phyloP scores from a whole-genome alignment of 352 stramenopile genomes.

The Globisporangium spiculum region DNA sequence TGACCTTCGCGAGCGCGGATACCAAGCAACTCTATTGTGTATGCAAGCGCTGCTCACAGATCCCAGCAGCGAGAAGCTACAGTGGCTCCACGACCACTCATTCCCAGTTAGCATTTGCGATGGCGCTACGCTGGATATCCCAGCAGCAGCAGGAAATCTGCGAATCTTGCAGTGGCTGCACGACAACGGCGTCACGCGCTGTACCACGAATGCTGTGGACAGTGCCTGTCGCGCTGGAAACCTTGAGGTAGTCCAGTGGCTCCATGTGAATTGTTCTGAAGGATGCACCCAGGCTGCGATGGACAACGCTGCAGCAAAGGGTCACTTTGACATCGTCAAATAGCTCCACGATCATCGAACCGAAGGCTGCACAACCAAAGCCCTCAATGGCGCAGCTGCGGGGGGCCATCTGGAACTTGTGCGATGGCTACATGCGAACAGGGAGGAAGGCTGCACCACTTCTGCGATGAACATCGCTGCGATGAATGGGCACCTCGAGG shows the following conservation, averaged over 20 bases:
- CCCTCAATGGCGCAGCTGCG: background rate
- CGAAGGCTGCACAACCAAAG: background rate
- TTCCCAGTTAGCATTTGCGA: background rate
- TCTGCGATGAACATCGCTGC: background rate
- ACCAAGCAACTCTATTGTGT: too few relatives aligned
- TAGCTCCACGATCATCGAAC: background rate
- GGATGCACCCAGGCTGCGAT: background rate
- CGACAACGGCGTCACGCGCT: background rate
- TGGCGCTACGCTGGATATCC: background rate
- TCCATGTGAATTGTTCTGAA: conserved; percentile 4
- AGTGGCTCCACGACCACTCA: background rate
- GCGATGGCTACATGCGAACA: background rate
- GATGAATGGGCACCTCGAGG: background rate
- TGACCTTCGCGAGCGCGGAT: background rate
- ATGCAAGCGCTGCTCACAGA: too few relatives aligned
- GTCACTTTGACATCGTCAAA: background rate
- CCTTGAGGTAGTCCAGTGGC: too few relatives aligned
- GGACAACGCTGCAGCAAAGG: background rate
- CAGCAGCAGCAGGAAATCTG: background rate
- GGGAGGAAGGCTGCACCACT: background rate
- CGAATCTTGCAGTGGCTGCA: background rate
- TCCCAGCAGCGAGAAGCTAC: background rate
- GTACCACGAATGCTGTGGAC: too few relatives aligned
- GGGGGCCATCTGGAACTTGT: background rate
- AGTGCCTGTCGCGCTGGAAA: background rate